These are phyloP conservation scores for Sphaerosporella brunnea DNA, from an alignment of 495 filamentous ascomycete genomes.

Conservation along the genomic window DNA sequence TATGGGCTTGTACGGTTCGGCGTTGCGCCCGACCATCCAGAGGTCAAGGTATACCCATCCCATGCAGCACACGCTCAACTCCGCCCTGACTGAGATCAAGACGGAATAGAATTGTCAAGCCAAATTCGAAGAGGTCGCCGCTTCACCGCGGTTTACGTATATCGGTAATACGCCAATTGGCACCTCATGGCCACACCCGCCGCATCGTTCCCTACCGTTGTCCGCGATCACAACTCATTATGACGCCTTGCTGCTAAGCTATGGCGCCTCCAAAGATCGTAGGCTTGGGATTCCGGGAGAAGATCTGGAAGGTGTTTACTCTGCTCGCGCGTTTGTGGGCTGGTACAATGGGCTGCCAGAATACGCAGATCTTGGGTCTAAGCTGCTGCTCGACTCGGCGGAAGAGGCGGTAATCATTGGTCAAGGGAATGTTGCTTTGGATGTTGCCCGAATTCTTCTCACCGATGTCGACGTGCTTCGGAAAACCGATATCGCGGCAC, in stretches of 20 bases:
- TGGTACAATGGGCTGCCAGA: constrained; percentile 97
- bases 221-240: constrained; percentile 59
- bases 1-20: constrained; percentile 85
- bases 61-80: not conserved
- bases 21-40: constrained; percentile 90
- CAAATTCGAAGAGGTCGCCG: constrained; percentile 75
- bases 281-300: constrained; percentile 70
- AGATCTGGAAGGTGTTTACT: constrained; percentile 55
- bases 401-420: constrained; percentile 82
- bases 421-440: constrained; percentile 88
- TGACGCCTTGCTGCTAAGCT: constrained; percentile 81
- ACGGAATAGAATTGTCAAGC: constrained; percentile 68
- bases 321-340: constrained; percentile 83
- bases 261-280: constrained; percentile 72
- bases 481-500: constrained; percentile 72
- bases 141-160: constrained; percentile 68
- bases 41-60: constrained; percentile 64
- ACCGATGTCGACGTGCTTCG: constrained; percentile 50
- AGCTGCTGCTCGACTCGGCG: constrained; percentile 48
- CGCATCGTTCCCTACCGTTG: constrained; percentile 42
- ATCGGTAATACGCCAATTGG: constrained; percentile 79
- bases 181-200: constrained; percentile 28
- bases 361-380: constrained; percentile 32
- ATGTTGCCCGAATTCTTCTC: constrained; percentile 78
- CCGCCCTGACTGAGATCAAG: constrained; percentile 3